Evolutionary conservation across 2,329 filamentous ascomycete species (phyloP).

Genomic region (Balansia obtecta): DNA sequence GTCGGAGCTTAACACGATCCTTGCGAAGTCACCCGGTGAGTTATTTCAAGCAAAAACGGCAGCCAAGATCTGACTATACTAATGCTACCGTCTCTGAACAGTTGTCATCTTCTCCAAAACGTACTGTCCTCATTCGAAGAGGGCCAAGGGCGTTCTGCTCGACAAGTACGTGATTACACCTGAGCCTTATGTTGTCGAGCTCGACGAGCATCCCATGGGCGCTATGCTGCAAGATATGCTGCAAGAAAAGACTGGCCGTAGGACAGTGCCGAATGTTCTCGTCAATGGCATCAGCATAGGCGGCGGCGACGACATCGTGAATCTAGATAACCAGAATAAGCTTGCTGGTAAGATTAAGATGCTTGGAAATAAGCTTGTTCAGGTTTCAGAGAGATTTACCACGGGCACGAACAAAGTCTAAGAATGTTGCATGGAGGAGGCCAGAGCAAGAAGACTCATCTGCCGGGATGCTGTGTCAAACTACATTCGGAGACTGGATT

Average conservation of each 20-base stretch:
- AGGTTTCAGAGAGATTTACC: constrained; percentile 35
- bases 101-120: constrained; percentile 95
- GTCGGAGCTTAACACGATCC: constrained; percentile 59
- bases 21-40: constrained; percentile 76
- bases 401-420: constrained; percentile 7
- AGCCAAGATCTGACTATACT: background rate
- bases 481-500: background rate
- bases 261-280: constrained; percentile 85
- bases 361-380: constrained; percentile 56
- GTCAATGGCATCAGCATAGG: constrained; percentile 82
- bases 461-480: background rate
- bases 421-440: constrained; percentile 2
- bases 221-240: constrained; percentile 59
- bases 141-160: constrained; percentile 74
- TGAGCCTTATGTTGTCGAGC: constrained; percentile 75
- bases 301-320: constrained; percentile 74
- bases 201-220: constrained; percentile 73
- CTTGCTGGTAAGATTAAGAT: constrained; percentile 60
- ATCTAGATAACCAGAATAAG: constrained; percentile 52
- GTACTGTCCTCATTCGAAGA: constrained; percentile 77
- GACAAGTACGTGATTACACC: constrained; percentile 77
- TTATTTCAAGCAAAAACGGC: constrained; percentile 7
- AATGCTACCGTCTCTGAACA: constrained; percentile 21
- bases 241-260: constrained; percentile 59
- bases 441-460: no score